A percentile compares a stretch with the other conserved stretches of the same genome.
Conservation (phyloP, 257 asterid genomes). For the Solanum chiquidenum region DNA sequence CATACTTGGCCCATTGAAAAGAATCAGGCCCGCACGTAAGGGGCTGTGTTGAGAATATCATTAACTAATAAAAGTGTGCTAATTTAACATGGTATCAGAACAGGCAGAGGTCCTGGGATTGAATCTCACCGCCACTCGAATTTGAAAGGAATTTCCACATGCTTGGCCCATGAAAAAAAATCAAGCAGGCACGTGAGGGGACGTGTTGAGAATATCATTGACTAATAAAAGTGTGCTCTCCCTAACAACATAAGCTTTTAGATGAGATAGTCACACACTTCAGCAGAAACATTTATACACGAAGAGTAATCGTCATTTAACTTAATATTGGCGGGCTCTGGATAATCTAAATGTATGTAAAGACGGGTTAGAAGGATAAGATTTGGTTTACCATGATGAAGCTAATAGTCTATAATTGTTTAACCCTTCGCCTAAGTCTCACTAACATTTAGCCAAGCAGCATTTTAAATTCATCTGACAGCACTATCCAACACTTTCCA, state of each 20-base stretch:
- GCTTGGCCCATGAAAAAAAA: neutral
- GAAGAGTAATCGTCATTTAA: neutral
- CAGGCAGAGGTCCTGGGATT: neutral
- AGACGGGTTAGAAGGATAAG: neutral
- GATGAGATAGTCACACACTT: neutral
- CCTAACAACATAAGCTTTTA: neutral
- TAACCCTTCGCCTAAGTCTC: neutral
- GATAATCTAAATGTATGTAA: neutral
- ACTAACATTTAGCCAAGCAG: neutral
- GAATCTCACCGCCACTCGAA: neutral
- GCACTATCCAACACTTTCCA: neutral
- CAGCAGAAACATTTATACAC: neutral
- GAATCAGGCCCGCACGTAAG: neutral
- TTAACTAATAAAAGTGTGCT: too few relatives aligned
- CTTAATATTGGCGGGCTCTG: neutral
- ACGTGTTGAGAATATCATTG: neutral
- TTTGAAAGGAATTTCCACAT: neutral
- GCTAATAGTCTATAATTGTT: neutral
- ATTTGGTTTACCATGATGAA: neutral
- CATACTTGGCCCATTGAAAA: neutral
- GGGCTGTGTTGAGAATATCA: neutral
- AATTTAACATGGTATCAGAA: neutral
- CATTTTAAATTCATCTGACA: neutral
- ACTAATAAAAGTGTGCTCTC: neutral
- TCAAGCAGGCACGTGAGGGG: neutral